These are phyloP conservation scores for Dacryopinax spathularia DNA, from an alignment of 768 basidiomycete species.

Conservation along the genomic window DNA sequence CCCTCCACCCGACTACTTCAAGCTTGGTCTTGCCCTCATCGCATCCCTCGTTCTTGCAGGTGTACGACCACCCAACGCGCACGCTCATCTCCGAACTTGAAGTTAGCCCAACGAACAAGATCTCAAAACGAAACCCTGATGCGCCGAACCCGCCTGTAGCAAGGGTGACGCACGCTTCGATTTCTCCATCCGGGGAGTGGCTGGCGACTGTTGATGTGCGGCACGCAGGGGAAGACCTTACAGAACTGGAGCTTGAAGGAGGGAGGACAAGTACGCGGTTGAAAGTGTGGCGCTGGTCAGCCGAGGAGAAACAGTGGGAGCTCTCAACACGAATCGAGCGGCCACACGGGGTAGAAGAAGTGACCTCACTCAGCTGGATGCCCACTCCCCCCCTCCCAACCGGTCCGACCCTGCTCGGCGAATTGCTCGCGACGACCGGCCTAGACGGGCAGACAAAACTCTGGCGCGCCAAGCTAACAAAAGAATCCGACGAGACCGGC, in stretches of 20 bases:
- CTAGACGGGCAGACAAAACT: conserved; percentile 62
- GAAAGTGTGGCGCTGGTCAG: conserved; percentile 83
- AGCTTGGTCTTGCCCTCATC: conserved; percentile 82
- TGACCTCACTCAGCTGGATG: conserved; percentile 59
- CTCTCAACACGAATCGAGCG: conserved; percentile 82
- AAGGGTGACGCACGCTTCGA: conserved; percentile 51
- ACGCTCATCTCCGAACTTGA: conserved; percentile 74
- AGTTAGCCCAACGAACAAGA: conserved; percentile 82
- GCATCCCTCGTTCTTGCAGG: conserved; percentile 89
- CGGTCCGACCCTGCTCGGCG: conserved; percentile 18
- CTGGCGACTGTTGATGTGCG: conserved; percentile 81
- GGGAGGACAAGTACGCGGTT: conserved; percentile 50
- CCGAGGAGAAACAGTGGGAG: conserved; percentile 43
- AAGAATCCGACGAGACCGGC: conserved; percentile 32
- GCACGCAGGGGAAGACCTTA: conserved; percentile 49
- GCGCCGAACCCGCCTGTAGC: conserved; percentile 36
- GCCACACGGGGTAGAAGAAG: conserved; percentile 56
- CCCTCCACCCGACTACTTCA: conserved; percentile 56
- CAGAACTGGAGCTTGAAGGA: neutral
- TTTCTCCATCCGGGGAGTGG: conserved; percentile 67
- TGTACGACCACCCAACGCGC: conserved; percentile 61
- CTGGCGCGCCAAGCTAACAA: conserved; percentile 56
- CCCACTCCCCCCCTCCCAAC: conserved; percentile 22
- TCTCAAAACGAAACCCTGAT: conserved; percentile 71
- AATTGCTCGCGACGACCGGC: conserved; percentile 56